Base-by-base conservation (phyloP, 2,329 filamentous ascomycete genomes). In the Exophiala spinifera region DNA sequence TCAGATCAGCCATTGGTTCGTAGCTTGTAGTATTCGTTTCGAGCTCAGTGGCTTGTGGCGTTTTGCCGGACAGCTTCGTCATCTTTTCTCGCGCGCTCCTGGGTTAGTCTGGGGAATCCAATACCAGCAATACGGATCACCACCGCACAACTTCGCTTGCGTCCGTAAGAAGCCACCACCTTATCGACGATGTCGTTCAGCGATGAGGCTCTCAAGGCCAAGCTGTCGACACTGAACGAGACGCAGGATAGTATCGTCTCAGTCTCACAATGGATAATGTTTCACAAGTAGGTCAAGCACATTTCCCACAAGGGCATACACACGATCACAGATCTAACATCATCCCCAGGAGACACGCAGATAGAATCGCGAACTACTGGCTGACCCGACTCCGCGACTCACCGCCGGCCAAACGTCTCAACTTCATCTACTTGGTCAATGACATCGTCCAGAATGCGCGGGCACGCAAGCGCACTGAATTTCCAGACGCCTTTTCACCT, bases 191-290 rank as follows among this genome's bases (percentile, higher is more conserved):
- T 99, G 92, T 86, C 94, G 43, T 97, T 96, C 75, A 94, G 88
- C 63, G 91, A 97, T 73, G 94, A 99, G 76, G 89, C 91, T 44
- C 91, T 99, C 52, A 84, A 91, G 70, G 90, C 92, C 50, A 96
- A 96, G 77, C 86, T 99, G 50, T 95, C 91, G 28, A 89, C 91
- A 39, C 82, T 99, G 59, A 96, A 96, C 73, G 95, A 99, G 74
- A 95, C 91, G 10, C 92, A 99, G 71, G 94, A 99, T 70, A 95
- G 91, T 74, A 97, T 99, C 67, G 84, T 95, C 57, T 92, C 89
- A 33, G 91, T 95, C 59, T 91, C 94, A 54, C 92, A 97, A 84
- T 99, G 95, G 95, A 94, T 99, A 59, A 95, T 99, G 87, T 99
- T 99, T 71, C 92, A 99, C 75, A 87, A 91, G 91, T 95, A 84